A percentile compares a stretch with the other conserved stretches of the same genome.
phyloP scores from a whole-genome alignment of 371 early-diverging fungal species.

The Rhizopus stolonifer region DNA sequence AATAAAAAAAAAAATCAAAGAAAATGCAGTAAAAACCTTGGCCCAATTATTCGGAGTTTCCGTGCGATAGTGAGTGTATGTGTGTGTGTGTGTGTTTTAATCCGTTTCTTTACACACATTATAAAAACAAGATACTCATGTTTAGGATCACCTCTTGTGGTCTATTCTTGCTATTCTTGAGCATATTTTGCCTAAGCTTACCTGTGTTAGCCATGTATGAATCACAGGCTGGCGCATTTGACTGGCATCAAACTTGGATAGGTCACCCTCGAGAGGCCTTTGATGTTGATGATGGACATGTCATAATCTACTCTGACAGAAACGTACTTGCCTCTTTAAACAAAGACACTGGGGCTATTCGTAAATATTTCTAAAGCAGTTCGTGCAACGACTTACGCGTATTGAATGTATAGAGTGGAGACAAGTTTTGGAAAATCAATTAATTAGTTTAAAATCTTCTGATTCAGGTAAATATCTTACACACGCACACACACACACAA shows the following conservation, averaged over 20 bases:
- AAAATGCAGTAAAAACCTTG: too few relatives aligned
- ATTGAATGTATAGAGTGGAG: constrained; percentile 47
- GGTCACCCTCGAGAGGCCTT: constrained; percentile 51
- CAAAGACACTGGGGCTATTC: constrained; percentile 54
- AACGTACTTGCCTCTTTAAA: constrained; percentile 63
- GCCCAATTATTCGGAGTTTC: too few relatives aligned
- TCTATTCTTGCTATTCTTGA: constrained; percentile 15
- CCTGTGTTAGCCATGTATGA: constrained; percentile 44
- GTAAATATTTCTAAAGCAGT: too few relatives aligned
- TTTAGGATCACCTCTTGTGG: constrained; percentile 8
- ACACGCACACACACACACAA: too few relatives aligned
- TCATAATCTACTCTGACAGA: constrained; percentile 60
- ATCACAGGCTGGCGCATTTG: constrained; percentile 52
- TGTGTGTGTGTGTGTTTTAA: too few relatives aligned
- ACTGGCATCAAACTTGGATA: constrained; percentile 67
- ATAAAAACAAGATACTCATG: background rate
- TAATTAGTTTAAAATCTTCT: constrained; percentile 14
- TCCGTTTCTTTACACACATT: too few relatives aligned
- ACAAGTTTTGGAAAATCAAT: constrained; percentile 42
- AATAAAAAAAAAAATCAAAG: too few relatives aligned
- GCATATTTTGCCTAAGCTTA: constrained; percentile 8
- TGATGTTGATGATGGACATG: constrained; percentile 33
- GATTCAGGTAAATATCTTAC: constrained; percentile 30
- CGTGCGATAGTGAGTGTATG: too few relatives aligned
- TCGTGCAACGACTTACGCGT: too few relatives aligned